phyloP scores from a whole-genome alignment of 768 basidiomycete genomes.

The Kwoniella shandongensis region DNA sequence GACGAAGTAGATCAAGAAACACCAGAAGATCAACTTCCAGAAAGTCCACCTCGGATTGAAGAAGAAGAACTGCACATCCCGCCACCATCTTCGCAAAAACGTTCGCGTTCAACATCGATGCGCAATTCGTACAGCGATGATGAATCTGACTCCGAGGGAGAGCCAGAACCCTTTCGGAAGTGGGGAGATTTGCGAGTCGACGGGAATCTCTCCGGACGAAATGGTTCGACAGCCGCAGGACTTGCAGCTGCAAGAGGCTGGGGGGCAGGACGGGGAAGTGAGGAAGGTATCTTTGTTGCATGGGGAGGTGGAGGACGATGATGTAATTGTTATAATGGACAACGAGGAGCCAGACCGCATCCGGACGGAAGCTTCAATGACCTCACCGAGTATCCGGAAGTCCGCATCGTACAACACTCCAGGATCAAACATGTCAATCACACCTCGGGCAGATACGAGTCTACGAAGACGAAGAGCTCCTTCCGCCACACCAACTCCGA shows the following conservation, averaged over 20 bases:
- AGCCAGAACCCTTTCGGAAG: conserved; percentile 39
- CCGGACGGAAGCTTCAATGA: too few species aligned
- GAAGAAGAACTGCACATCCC: conserved; percentile 8
- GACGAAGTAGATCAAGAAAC: background rate
- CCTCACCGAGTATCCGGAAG: too few species aligned
- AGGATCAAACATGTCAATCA: background rate
- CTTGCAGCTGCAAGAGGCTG: conserved; percentile 5
- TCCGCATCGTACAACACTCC: background rate
- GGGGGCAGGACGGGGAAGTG: background rate
- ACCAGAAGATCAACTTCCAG: conserved; percentile 3
- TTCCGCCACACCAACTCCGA: conserved; percentile 8
- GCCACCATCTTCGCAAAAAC: conserved; percentile 22
- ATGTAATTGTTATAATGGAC: too few species aligned
- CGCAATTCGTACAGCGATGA: background rate
- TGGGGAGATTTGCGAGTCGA: conserved; percentile 44
- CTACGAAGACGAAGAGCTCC: background rate
- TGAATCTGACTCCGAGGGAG: conserved; percentile 7
- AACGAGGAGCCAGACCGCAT: too few species aligned
- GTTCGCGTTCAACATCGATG: conserved; percentile 1
- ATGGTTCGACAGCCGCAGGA: conserved; percentile 12
- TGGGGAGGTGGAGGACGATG: conserved; percentile 8
- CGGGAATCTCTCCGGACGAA: conserved; percentile 34
- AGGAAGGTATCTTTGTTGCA: background rate
- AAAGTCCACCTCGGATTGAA: too few species aligned
- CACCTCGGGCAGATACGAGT: background rate